phyloP scores from a whole-genome alignment of 108 stramenopile genomes.

The Poteriospumella lacustris region DNA sequence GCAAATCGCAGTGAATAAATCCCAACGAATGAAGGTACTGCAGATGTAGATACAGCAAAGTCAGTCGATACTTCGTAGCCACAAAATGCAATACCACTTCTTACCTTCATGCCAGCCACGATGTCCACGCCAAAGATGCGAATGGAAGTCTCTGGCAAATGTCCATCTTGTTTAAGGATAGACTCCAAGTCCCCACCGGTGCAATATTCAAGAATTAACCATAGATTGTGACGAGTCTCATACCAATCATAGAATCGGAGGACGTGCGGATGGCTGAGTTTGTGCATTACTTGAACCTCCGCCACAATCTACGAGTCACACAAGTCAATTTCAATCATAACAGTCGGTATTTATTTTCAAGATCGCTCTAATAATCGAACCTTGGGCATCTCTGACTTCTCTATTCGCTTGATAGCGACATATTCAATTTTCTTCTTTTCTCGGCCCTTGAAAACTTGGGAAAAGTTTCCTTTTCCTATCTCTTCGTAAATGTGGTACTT shows the following conservation, averaged over 20 bases:
- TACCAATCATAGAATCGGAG: constrained; percentile 60
- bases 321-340: background rate
- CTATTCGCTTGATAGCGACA: constrained; percentile 57
- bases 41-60: constrained; percentile 18
- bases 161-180: constrained; percentile 48
- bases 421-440: constrained; percentile 58
- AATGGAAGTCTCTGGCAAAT: constrained; percentile 47
- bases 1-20: constrained; percentile 55
- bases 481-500: constrained; percentile 63
- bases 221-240: constrained; percentile 61
- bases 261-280: constrained; percentile 45
- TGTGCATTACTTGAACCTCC: constrained; percentile 59
- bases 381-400: constrained; percentile 48
- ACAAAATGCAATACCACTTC: background rate
- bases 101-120: constrained; percentile 36
- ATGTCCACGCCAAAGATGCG: constrained; percentile 54
- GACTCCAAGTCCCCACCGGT: constrained; percentile 52
- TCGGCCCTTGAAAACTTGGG: constrained; percentile 58
- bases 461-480: constrained; percentile 48
- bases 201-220: constrained; percentile 58
- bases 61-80: background rate
- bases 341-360: background rate
- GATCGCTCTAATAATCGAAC: background rate
- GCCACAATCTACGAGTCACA: constrained; percentile 36
- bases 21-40: constrained; percentile 59